A percentile compares a stretch with the other conserved stretches of the same genome.
Evolutionary conservation across 2,329 filamentous ascomycete genomes (phyloP).

Genomic region (Cordyceps javanica): DNA sequence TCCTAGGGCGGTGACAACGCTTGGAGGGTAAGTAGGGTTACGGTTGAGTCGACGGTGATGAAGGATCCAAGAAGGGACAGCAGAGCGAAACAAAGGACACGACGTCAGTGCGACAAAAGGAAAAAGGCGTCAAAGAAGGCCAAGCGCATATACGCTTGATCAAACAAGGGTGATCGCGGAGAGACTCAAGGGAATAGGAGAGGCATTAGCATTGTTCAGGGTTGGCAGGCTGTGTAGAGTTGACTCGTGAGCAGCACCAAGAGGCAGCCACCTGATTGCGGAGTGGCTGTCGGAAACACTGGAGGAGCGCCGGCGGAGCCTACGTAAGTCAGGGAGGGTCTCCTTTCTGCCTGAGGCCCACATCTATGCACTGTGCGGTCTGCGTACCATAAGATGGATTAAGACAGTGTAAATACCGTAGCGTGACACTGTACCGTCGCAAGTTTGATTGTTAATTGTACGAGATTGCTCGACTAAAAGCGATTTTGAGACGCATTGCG

Average conservation of each 20-base stretch:
- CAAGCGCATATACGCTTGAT: slow-evolving; percentile 10
- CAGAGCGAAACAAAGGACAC: neutral
- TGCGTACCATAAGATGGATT: accelerated
- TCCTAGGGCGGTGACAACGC: neutral
- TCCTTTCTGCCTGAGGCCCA: slow-evolving; percentile 11
- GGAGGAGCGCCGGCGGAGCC: neutral
- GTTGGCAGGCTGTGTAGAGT: slow-evolving; percentile 1
- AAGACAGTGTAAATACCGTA: neutral
- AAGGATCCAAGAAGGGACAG: neutral
- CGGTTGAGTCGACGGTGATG: neutral
- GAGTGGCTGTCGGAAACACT: neutral
- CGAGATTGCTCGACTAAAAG: neutral
- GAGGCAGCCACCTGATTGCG: slow-evolving; percentile 10
- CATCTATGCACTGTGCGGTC: neutral
- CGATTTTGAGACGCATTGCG: slow-evolving; percentile 1
- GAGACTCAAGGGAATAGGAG: slow-evolving; percentile 9
- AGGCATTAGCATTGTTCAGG: neutral
- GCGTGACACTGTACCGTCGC: neutral
- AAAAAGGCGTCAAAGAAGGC: slow-evolving; percentile 16
- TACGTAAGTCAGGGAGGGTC: neutral
- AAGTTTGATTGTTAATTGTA: slow-evolving; percentile 6
- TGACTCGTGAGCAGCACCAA: slow-evolving; percentile 9
- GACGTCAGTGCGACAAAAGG: neutral
- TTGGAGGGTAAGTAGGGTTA: neutral
- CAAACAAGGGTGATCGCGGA: slow-evolving; percentile 14